A percentile compares a stretch with the other conserved stretches of the same genome.
These are phyloP conservation scores for Mimosa bimucronata DNA, from an alignment of 306 rosid genomes.

Conservation along the genomic window DNA sequence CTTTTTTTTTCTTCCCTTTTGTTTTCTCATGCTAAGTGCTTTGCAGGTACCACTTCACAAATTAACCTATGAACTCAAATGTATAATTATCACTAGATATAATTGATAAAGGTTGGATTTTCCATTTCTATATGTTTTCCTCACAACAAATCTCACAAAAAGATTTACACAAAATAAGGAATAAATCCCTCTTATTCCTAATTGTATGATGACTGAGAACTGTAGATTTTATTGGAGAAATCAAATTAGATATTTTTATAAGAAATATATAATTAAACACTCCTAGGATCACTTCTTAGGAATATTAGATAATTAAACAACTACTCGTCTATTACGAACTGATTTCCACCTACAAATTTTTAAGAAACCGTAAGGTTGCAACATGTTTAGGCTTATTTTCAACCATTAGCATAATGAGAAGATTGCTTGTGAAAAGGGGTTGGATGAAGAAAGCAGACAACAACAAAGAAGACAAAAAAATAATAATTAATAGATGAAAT, in stretches of 20 bases:
- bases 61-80: background rate
- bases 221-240: too few relatives aligned
- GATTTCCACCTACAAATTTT: background rate
- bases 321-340: background rate
- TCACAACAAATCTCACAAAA: too few relatives aligned
- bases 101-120: background rate
- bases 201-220: too few relatives aligned
- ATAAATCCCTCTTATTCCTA: too few relatives aligned
- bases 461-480: background rate
- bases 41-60: too few relatives aligned
- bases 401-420: background rate
- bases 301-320: background rate
- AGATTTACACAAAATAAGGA: too few relatives aligned
- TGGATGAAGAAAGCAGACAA: background rate
- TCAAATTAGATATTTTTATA: too few relatives aligned
- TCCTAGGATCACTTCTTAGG: background rate
- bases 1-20: background rate
- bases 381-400: constrained; percentile 16
- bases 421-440: constrained; percentile 1
- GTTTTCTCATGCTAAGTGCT: background rate
- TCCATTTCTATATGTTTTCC: background rate
- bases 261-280: background rate
- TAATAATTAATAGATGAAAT: background rate
- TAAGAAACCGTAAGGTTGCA: background rate
- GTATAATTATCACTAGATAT: background rate